Conservation (phyloP, 163 green algal genomes). For the Chlamydomonas reinhardtii region DNA sequence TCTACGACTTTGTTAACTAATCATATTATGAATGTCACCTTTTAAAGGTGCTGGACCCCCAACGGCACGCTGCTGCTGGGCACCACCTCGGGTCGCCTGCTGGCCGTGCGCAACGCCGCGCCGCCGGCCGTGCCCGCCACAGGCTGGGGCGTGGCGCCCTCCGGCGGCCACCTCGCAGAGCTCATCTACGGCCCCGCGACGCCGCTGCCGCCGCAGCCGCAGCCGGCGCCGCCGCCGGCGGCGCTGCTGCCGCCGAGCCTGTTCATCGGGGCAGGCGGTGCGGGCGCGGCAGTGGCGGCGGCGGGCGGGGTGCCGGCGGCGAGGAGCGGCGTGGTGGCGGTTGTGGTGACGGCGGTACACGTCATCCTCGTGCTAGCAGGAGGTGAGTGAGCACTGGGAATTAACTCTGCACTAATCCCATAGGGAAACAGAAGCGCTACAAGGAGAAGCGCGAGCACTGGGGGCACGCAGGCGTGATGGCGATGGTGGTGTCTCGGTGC, state of each 20-base stretch:
- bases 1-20: too few relatives aligned
- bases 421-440: too few relatives aligned
- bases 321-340: background rate
- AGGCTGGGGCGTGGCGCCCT: background rate
- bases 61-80: slow-evolving; percentile 54
- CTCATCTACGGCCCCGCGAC: slow-evolving; percentile 16
- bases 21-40: too few relatives aligned
- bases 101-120: slow-evolving; percentile 24
- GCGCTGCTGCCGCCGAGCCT: background rate
- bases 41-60: slow-evolving; percentile 38
- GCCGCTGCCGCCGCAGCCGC: background rate
- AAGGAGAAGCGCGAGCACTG: too few relatives aligned
- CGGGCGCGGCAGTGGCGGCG: background rate
- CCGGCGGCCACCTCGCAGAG: slow-evolving; percentile 11
- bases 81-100: slow-evolving; percentile 39
- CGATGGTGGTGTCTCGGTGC: too few relatives aligned
- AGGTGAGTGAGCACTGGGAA: slow-evolving; percentile 3
- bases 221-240: background rate
- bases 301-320: background rate
- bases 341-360: slow-evolving; percentile 16
- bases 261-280: background rate
- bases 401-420: too few relatives aligned
- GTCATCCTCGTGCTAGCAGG: slow-evolving; percentile 22
- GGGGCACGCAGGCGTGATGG: too few relatives aligned
- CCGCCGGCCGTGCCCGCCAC: slow-evolving; percentile 23